Evolutionary conservation across 768 basidiomycete genomes (phyloP), one percentile per base, ranked within the genome.

Genomic region (Cyclocybe cylindracea): DNA sequence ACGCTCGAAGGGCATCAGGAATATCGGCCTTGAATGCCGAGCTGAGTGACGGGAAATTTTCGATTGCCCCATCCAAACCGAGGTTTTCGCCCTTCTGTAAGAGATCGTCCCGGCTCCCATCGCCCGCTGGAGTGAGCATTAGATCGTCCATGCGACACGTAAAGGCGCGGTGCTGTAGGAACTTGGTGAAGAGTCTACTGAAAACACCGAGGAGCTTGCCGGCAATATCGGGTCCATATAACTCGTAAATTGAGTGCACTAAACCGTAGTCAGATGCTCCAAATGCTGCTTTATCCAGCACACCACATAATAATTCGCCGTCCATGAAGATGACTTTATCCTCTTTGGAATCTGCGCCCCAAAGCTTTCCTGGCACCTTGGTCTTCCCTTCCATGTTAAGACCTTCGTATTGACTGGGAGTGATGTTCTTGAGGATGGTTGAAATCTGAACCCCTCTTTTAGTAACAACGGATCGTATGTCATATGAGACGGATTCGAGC

Each of bases 121-220:
- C 88, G 16, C 93, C 95, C 49, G 85, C 82, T 0, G 84, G 79
- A 6, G 94, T 98, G 44, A 99, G 77, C 46, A 89, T 86, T 39
- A 99, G 78, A 76, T 99, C 97, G 70, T 99, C 97, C 92, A 98
- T 98, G 14, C 97, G 86, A 72, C 97, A 99, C 2, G 95, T 94
- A 72, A 99, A 99, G 0, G 94, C 97, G 38, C 94, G 89, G 61
- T 94, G 91, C 61, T 98, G 96, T 48, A 99, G 78, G 71, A 91
- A 98, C 66, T 97, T 98, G 39, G 97, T 98, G 71, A 99, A 94
- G 32, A 98, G 75, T 48, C 97, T 87, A 66, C 91, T 91, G 53
- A 98, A 84, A 54, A 98, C 85, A 46, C 95, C 93, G 14, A 99
- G 86, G 10, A 99, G 84, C 62, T 86, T 86, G 46, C 95, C 96